Evolutionary conservation across 176 grass and related monocot genomes (phyloP).

Genomic region (Oryza australiensis): DNA sequence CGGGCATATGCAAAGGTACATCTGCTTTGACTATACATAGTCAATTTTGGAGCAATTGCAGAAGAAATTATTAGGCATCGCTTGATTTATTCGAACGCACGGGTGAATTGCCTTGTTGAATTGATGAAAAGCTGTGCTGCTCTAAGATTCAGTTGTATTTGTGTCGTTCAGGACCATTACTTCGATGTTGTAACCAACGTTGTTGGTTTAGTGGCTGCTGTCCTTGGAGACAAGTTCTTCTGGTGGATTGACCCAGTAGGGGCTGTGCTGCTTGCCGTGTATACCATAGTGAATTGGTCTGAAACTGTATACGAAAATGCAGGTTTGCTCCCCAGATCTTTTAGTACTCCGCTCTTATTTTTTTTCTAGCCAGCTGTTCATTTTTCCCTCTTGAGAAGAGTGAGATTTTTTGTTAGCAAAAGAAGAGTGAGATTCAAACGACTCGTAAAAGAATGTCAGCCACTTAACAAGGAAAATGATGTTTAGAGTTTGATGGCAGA

Average conservation of each 20-base stretch:
- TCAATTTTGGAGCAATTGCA: background rate
- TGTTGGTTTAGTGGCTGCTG: slow-evolving; percentile 77
- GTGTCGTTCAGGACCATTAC: slow-evolving; percentile 69
- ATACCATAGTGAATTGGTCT: slow-evolving; percentile 88
- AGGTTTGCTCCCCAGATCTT: slow-evolving; percentile 34
- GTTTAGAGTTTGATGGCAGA: background rate
- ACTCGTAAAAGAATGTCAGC: background rate
- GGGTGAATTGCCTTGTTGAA: slow-evolving; percentile 7
- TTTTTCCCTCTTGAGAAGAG: background rate
- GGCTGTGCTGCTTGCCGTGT: slow-evolving; percentile 80
- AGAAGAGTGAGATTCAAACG: background rate
- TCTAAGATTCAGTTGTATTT: slow-evolving; percentile 1
- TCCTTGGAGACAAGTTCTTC: slow-evolving; percentile 74
- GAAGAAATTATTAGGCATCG: background rate
- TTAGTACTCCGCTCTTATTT: background rate
- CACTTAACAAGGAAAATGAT: background rate
- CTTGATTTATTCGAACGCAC: background rate
- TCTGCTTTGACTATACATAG: background rate
- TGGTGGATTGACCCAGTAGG: slow-evolving; percentile 90
- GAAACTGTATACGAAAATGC: slow-evolving; percentile 78
- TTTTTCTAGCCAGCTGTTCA: background rate
- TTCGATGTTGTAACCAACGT: slow-evolving; percentile 94
- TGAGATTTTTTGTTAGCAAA: background rate
- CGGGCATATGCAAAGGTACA: slow-evolving; percentile 74
- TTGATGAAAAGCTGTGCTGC: background rate